Evolutionary conservation across 768 basidiomycete genomes (phyloP), one percentile per base, ranked within the genome.

Genomic region (Leucocoprinus birnbaumii): DNA sequence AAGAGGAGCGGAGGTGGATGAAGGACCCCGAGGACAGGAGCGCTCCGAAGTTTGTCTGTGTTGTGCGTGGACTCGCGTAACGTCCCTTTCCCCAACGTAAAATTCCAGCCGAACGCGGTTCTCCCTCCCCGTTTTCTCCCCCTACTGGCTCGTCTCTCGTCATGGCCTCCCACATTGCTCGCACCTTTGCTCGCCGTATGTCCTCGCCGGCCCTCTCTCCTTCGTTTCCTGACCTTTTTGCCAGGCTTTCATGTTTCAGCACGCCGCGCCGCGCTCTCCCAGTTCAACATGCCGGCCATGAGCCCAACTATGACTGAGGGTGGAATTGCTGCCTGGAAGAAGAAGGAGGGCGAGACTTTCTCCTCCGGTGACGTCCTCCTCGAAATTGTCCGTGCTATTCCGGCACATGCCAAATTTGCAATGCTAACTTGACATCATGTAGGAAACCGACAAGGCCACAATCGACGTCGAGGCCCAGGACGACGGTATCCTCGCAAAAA

Each of bases 381-480:
- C 45, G 96, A 98, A 73, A 95, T 99, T 64, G 94, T 95, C 60
- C 65, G 85, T 74, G 40, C 53, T 22, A 27, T 26, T 42, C 51
- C 37, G 38, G 43, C 51, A 46, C 44, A 45, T 34, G 40, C n/a
- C 42, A 21, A 11, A 19, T 31, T 47, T 43, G 31, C 24, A 48
- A 58, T 48, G 46, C 58, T 62, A n/a, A 61, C 48, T 34, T 53
- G 25, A 58, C 61, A 55, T 38, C 44, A 56, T 45, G 13, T 59
- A 96, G 94, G 97, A 99, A 87, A 99, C 97, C 51, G 97, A 99
- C 87, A 99, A 99, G 82, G 96, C 97, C 19, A 95, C 94, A 46
- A 98, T 99, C 72, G 97, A 99, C 74, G 96, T 99, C 34, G 97
- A 99, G 74, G 94, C 97, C 8, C 95, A 95, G 75, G 97, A 98